Evolutionary conservation across 148 eudicot genomes (phyloP).

Genomic region (Chenopodium quinoa): DNA sequence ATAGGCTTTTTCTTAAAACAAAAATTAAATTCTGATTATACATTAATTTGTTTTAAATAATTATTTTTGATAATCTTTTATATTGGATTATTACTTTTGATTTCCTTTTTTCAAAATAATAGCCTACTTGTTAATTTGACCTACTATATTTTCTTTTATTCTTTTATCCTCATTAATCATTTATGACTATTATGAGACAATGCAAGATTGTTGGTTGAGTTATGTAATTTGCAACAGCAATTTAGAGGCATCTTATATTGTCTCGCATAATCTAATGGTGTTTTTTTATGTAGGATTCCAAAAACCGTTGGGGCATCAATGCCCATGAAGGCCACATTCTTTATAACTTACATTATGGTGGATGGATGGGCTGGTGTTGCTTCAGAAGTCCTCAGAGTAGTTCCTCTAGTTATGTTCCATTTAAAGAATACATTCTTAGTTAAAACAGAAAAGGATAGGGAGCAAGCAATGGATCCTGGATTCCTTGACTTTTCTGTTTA

Average conservation of each 20-base stretch:
- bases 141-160: background rate
- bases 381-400: constrained; percentile 54
- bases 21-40: too few species aligned
- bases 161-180: too few species aligned
- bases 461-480: constrained; percentile 71
- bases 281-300: constrained; percentile 45
- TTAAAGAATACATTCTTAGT: constrained; percentile 54
- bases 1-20: too few species aligned
- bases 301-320: constrained; percentile 60
- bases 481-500: constrained; percentile 40
- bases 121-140: background rate
- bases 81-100: too few species aligned
- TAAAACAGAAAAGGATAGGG: constrained; percentile 59
- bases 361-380: constrained; percentile 78
- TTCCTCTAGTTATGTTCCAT: constrained; percentile 49
- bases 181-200: too few species aligned
- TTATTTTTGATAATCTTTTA: too few species aligned
- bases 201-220: background rate
- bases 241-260: background rate
- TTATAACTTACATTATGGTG: constrained; percentile 63
- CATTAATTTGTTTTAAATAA: too few species aligned
- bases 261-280: background rate
- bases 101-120: too few species aligned
- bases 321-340: constrained; percentile 71
- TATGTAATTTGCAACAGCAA: background rate